A percentile compares a stretch with the other conserved stretches of the same genome.
Conservation (phyloP, 2,329 filamentous ascomycete genomes). For the Sclerotinia trifoliorum region DNA sequence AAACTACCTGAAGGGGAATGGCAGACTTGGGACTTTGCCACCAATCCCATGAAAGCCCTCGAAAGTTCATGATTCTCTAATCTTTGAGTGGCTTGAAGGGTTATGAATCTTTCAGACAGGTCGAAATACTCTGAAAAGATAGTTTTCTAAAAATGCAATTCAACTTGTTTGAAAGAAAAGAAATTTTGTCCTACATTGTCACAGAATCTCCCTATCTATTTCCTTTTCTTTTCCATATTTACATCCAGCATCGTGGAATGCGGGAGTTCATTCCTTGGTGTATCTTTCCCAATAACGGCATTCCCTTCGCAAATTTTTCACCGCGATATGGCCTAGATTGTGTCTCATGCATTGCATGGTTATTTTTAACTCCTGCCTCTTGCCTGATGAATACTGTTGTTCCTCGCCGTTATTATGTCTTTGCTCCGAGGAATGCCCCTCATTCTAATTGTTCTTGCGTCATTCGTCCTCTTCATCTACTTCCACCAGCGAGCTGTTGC, state of each 20-base stretch:
- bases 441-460: not conserved
- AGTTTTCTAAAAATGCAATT: not conserved
- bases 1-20: conserved; percentile 56
- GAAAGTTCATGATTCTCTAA: conserved; percentile 4
- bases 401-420: not conserved
- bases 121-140: not conserved
- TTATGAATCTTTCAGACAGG: not conserved
- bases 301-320: not conserved
- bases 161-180: too few species aligned
- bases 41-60: not conserved
- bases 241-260: not conserved
- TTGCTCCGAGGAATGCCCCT: not conserved
- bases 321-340: too few species aligned
- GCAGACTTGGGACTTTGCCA: conserved; percentile 18
- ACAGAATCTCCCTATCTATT: not conserved
- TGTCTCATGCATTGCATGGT: too few species aligned
- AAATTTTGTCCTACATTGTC: not conserved
- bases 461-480: conserved; percentile 10
- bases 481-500: not conserved
- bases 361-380: too few species aligned
- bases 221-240: not conserved
- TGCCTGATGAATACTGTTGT: not conserved
- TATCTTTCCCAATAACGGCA: not conserved
- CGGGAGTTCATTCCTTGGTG: not conserved
- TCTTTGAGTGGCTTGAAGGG: too few species aligned